These are phyloP conservation scores for Ashbya aceris DNA, from an alignment of 1,139 yeast species.

Conservation along the genomic window DNA sequence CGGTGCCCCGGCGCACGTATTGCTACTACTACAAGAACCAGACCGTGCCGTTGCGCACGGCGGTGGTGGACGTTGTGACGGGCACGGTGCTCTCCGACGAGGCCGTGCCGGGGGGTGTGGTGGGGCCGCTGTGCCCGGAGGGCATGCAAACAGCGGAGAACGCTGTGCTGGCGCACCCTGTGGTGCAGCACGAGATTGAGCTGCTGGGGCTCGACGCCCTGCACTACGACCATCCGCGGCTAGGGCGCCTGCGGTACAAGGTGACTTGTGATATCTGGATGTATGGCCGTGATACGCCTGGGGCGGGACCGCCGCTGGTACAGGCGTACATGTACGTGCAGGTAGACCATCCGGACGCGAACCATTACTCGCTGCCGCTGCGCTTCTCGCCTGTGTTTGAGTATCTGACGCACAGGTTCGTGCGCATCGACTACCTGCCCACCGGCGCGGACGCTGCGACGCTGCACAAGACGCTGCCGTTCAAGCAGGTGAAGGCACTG, in stretches of 20 bases:
- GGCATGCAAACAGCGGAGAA: slow-evolving; percentile 53
- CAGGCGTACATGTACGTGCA: slow-evolving; percentile 76
- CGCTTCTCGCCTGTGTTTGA: slow-evolving; percentile 79
- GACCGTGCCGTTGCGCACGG: slow-evolving; percentile 55
- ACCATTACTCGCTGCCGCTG: slow-evolving; percentile 77
- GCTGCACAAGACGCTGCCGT: slow-evolving; percentile 45
- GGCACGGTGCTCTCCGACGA: slow-evolving; percentile 55
- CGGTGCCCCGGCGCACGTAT: slow-evolving; percentile 57
- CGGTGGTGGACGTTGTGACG: slow-evolving; percentile 57
- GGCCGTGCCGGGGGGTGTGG: slow-evolving; percentile 48
- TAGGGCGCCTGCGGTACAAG: slow-evolving; percentile 22
- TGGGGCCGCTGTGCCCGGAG: slow-evolving; percentile 68
- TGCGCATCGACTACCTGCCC: slow-evolving; percentile 74
- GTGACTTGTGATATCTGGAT: slow-evolving; percentile 81
- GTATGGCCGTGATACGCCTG: slow-evolving; percentile 67
- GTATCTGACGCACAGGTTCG: slow-evolving; percentile 50
- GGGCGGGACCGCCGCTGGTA: slow-evolving; percentile 45
- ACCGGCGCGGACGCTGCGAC: slow-evolving; percentile 58
- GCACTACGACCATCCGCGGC: slow-evolving; percentile 33
- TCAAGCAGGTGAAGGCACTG: slow-evolving; percentile 53
- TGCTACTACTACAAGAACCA: slow-evolving; percentile 52
- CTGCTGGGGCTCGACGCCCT: slow-evolving; percentile 41
- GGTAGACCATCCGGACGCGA: slow-evolving; percentile 66
- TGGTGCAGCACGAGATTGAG: slow-evolving; percentile 50
- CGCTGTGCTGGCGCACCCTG: slow-evolving; percentile 45